phyloP scores from a whole-genome alignment of 176 grass and related monocot species.

The Metroxylon sagu region DNA sequence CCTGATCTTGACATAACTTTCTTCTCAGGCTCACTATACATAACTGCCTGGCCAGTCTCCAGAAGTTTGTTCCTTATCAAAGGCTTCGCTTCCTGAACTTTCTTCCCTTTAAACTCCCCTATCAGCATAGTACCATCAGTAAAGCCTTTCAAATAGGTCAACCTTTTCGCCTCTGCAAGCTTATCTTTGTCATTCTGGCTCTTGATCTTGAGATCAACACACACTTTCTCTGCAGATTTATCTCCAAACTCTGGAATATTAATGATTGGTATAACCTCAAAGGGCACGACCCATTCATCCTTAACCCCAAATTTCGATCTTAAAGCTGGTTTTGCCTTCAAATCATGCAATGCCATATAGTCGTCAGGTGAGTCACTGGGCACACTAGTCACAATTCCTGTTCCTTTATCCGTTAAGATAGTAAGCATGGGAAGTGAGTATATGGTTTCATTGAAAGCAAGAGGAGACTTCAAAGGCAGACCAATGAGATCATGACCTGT shows the following conservation, averaged over 20 bases:
- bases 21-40: slow-evolving; percentile 71
- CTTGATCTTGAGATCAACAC: slow-evolving; percentile 52
- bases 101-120: slow-evolving; percentile 51
- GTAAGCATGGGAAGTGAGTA: slow-evolving; percentile 67
- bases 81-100: slow-evolving; percentile 67
- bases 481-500: slow-evolving; percentile 61
- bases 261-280: slow-evolving; percentile 48
- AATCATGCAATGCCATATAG: slow-evolving; percentile 61
- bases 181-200: slow-evolving; percentile 80
- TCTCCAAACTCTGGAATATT: slow-evolving; percentile 76
- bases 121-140: slow-evolving; percentile 72
- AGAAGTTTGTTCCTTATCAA: slow-evolving; percentile 52
- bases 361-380: slow-evolving; percentile 72
- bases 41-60: slow-evolving; percentile 36
- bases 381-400: slow-evolving; percentile 60
- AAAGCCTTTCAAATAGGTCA: slow-evolving; percentile 74
- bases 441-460: slow-evolving; percentile 47
- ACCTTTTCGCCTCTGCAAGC: slow-evolving; percentile 60
- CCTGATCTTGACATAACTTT: slow-evolving; percentile 81
- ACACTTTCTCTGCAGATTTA: slow-evolving; percentile 61
- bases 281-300: slow-evolving; percentile 71
- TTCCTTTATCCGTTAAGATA: slow-evolving; percentile 59
- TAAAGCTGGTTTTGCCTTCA: slow-evolving; percentile 46
- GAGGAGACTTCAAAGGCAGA: slow-evolving; percentile 45
- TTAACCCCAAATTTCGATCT: slow-evolving; percentile 53